Percentiles rank a stretch among this genome's conserved stretches.
These are phyloP conservation scores for Leucogyrophana mollusca DNA, from an alignment of 768 basidiomycete genomes.

Conservation along the genomic window DNA sequence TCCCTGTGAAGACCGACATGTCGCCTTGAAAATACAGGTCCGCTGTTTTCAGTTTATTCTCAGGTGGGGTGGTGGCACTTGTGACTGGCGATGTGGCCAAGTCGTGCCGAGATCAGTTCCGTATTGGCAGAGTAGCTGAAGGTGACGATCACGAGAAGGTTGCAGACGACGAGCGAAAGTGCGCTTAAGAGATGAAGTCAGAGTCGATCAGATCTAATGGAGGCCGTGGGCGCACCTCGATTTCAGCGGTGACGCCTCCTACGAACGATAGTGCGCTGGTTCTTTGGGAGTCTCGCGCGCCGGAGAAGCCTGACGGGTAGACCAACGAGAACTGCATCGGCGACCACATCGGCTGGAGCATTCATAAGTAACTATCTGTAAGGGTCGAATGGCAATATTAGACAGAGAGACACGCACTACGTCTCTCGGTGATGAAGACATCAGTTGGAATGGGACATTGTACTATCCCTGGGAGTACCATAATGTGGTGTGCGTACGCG, in stretches of 20 bases:
- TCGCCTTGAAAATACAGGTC: too few relatives aligned
- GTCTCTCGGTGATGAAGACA: conserved; percentile 51
- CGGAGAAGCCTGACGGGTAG: conserved; percentile 46
- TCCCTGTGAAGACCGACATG: too few relatives aligned
- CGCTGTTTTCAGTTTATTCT: conserved; percentile 22
- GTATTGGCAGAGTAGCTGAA: conserved; percentile 21
- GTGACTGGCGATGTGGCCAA: not conserved
- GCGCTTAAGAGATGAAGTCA: conserved; percentile 22
- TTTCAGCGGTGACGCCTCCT: conserved; percentile 30
- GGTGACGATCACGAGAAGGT: conserved; percentile 38
- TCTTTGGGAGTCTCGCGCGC: conserved; percentile 39
- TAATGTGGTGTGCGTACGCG: conserved; percentile 34
- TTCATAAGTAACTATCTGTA: not conserved
- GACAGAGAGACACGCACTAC: conserved; percentile 36
- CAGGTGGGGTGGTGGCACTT: conserved; percentile 1
- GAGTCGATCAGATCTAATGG: not conserved
- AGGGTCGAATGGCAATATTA: conserved; percentile 3
- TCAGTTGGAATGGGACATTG: conserved; percentile 44
- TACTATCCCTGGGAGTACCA: conserved; percentile 39
- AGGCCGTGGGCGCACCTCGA: conserved; percentile 35
- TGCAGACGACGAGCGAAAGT: conserved; percentile 40
- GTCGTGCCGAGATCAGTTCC: conserved; percentile 10
- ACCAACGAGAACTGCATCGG: conserved; percentile 44
- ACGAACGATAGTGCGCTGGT: conserved; percentile 32
- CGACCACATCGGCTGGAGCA: conserved; percentile 44